Base-by-base conservation (phyloP, 2,329 filamentous ascomycete genomes). In the Huntiella decipiens region DNA sequence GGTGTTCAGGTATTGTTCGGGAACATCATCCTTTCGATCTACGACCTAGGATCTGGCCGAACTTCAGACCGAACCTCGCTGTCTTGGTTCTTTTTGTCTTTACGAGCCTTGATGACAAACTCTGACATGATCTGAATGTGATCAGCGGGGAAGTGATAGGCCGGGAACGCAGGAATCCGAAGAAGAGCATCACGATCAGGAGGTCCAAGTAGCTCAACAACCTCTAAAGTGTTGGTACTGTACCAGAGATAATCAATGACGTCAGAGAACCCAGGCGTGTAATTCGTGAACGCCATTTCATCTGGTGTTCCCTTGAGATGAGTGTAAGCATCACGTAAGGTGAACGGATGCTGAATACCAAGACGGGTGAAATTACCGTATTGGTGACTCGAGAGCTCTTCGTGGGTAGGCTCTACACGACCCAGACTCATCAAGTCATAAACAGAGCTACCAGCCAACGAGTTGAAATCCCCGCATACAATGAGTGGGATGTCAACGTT, bases 181-280 rank as follows among this genome's bases (percentile, higher is more conserved):
- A 83, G 80, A 48, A 94, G 74, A 59, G 93, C 91, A 22, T 83
- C 74, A 52, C 78, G 74, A 59, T 95, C 87, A 2, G 92, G 83
- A 38, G 88, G 82, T 28, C 87, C 87, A 3, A 95, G 76, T 45
- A 95, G 63, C 45, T 81, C 81, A 13, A 84, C 79, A 17, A 92
- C 82, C 57, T 91, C 82, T 38, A 95, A 68, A 16, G 81, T 77
- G 61, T 91, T 94, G 48, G 85, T 88, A 47, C 86, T 87, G 63
- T 93, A 98, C 86, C 87, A 96, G 56, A 98, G 85, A 62, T 96
- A 95, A 60, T 98, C 91, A 53, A 98, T 82, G 48, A 92, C 83
- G 51, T 86, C 87, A 44, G 76, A 74, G 63, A 95, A 98, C n/a
- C 77, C 77, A 1, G 91, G 87, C 11, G 86, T 92, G 63, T 96